These are phyloP conservation scores for Acrocalymma vagum DNA, from an alignment of 2,329 filamentous ascomycete species.

Conservation along the genomic window DNA sequence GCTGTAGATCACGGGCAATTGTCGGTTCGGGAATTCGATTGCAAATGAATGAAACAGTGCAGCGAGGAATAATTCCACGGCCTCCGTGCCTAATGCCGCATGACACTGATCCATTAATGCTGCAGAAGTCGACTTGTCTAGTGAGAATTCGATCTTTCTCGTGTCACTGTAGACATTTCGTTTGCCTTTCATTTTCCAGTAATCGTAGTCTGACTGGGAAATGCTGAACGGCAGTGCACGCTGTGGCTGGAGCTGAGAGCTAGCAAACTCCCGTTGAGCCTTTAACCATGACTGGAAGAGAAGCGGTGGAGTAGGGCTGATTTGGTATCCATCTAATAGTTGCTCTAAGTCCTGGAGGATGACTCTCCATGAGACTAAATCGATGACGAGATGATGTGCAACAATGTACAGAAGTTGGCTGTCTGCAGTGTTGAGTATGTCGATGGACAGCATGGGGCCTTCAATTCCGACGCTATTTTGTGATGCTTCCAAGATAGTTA, in stretches of 20 bases:
- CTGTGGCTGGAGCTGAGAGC: not conserved
- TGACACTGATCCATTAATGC: constrained; percentile 9
- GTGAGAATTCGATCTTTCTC: constrained; percentile 8
- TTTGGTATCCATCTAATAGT: constrained; percentile 6
- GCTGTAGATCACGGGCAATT: constrained; percentile 46
- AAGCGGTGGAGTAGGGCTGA: constrained; percentile 1
- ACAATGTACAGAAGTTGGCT: constrained; percentile 27
- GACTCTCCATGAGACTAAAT: constrained; percentile 55
- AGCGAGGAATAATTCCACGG: constrained; percentile 32
- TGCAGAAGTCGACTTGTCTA: constrained; percentile 9
- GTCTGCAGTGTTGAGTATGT: constrained; percentile 28
- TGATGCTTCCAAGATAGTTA: constrained; percentile 27
- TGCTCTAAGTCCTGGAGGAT: constrained; percentile 51
- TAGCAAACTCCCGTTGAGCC: constrained; percentile 8
- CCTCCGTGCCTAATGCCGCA: constrained; percentile 58
- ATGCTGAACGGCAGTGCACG: constrained; percentile 9
- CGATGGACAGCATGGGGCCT: constrained; percentile 23
- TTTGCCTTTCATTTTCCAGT: constrained; percentile 20
- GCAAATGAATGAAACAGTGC: constrained; percentile 49
- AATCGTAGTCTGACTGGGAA: constrained; percentile 21
- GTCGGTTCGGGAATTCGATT: constrained; percentile 58
- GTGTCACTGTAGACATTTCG: constrained; percentile 11
- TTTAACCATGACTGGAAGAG: constrained; percentile 17
- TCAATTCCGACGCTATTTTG: constrained; percentile 18
- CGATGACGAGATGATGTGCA: constrained; percentile 43